Percentiles rank a stretch among this genome's conserved stretches.
phyloP scores from a whole-genome alignment of 345 rosid species.

The Salix viminalis region DNA sequence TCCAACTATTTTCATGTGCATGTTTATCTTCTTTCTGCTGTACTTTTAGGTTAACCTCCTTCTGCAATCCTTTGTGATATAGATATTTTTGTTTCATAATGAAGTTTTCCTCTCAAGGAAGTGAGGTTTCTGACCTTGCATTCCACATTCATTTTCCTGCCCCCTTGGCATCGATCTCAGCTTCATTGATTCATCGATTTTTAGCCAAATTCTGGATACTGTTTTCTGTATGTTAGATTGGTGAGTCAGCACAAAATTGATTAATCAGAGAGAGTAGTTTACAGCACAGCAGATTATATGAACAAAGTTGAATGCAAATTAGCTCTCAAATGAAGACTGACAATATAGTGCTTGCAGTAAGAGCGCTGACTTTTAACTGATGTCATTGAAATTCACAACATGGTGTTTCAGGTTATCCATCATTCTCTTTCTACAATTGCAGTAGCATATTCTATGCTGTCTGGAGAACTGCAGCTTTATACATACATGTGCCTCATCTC shows the following conservation, averaged over 20 bases:
- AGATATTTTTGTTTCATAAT: background rate
- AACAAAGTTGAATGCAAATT: background rate
- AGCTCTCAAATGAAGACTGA: background rate
- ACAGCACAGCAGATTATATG: background rate
- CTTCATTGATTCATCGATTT: background rate
- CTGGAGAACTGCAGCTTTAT: slow-evolving; percentile 34
- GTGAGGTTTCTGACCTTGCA: background rate
- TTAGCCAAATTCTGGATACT: background rate
- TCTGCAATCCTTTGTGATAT: background rate
- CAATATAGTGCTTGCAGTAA: background rate
- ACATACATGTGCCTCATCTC: slow-evolving; percentile 33
- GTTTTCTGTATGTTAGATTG: background rate
- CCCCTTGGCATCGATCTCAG: background rate
- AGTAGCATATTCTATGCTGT: slow-evolving; percentile 29
- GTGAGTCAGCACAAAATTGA: background rate
- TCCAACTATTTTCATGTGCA: background rate
- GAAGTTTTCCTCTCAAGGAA: background rate
- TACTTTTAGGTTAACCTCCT: background rate
- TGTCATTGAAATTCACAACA: slow-evolving; percentile 4
- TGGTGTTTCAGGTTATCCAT: slow-evolving; percentile 24
- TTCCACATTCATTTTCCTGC: background rate
- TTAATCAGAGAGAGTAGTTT: background rate
- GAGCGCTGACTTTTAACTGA: background rate
- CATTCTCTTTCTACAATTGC: slow-evolving; percentile 32
- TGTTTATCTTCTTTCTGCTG: slow-evolving; percentile 1